Evolutionary conservation across 805 yeast genomes (phyloP), one percentile per base, ranked within the genome.

Genomic region (Pichia phayaonensis): DNA sequence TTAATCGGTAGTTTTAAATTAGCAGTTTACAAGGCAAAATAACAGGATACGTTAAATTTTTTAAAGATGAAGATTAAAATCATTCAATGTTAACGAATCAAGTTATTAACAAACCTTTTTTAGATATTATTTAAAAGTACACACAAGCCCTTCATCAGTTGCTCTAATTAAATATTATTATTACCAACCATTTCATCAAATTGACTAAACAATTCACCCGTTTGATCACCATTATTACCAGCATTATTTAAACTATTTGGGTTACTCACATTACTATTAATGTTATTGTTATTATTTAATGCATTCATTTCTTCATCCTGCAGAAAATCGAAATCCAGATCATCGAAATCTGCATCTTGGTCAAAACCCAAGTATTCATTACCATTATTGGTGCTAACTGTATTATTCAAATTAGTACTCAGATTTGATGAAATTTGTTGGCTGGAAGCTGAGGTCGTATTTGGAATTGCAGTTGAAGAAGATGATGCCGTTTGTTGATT

Each of bases 201-300:
- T 45, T 64, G 66, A 45, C 62, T 58, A 36, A 64, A 62, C 40
- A 64, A 53, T 46, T 64, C 57, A 49, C 64, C 66, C 67, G 62
- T 64, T 48, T 63, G 65, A 46, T 63, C 68, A 16, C 61, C 52
- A 6, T 65, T 34, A 34, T 34, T 34, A 34, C 11, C n/a, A 16
- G 20, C 1, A 3, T n/a, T 34, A 34, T 16, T 34, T 34, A 8
- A 2, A 34, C n/a, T 34, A n/a, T 62, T 66, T 63, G 56, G 4
- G 40, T 48, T 15, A 58, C 60, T 29, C 3, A 54, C 56, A n/a
- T 42, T 48, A 24, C 3, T 27, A 11, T 42, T 42, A 24, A 31
- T 26, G 36, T 39, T 48, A 36, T 44, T 39, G 20, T 40, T 42
- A 27, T 11, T 26, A 31, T 45, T 42, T 15, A 47, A 21, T 29